phyloP scores from a whole-genome alignment of 2,329 filamentous ascomycete genomes.

The Stemphylium vesicarium region DNA sequence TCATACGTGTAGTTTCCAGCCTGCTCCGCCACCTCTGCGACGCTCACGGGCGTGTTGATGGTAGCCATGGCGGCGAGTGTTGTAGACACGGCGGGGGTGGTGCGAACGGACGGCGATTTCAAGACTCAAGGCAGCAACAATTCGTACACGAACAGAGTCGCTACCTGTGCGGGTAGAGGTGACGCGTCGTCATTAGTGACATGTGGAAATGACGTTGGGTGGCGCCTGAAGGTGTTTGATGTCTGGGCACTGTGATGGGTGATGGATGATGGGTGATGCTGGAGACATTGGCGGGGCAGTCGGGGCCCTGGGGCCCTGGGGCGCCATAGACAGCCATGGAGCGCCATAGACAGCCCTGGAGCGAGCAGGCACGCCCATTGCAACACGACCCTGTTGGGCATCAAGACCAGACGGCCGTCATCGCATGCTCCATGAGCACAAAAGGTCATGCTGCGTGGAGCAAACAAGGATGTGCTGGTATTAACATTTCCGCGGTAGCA shows the following conservation, averaged over 20 bases:
- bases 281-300: constrained; percentile 38
- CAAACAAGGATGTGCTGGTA: background rate
- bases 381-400: constrained; percentile 18
- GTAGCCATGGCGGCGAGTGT: constrained; percentile 34
- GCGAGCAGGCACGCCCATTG: constrained; percentile 4
- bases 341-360: too few species aligned
- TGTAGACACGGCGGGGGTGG: constrained; percentile 13
- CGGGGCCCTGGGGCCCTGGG: constrained; percentile 1
- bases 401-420: constrained; percentile 6
- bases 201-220: constrained; percentile 14
- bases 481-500: background rate
- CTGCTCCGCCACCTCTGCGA: constrained; percentile 77
- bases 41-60: constrained; percentile 64
- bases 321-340: too few species aligned
- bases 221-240: constrained; percentile 23
- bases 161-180: constrained; percentile 30
- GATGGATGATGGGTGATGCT: constrained; percentile 29
- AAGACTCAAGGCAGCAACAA: constrained; percentile 9
- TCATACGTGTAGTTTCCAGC: constrained; percentile 86
- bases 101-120: background rate
- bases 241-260: constrained; percentile 33
- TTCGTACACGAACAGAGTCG: constrained; percentile 8
- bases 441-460: background rate
- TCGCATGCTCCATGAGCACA: background rate
- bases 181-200: constrained; percentile 40